These are phyloP conservation scores for Avena eriantha DNA, from an alignment of 176 grass and related monocot species.

Conservation along the genomic window DNA sequence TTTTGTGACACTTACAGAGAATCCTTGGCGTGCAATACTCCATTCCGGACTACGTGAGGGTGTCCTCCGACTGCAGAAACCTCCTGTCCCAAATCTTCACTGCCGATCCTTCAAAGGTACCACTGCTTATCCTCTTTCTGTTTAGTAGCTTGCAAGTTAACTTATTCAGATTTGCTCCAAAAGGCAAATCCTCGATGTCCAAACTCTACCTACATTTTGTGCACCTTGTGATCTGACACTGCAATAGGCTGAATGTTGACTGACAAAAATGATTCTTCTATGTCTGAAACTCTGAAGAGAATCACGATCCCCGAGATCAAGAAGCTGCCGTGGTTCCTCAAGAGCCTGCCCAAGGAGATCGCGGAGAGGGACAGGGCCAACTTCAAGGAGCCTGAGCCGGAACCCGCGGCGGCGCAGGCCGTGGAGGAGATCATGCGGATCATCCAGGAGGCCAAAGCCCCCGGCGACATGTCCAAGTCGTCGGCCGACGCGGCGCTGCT, in stretches of 20 bases:
- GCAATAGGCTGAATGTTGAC: background rate
- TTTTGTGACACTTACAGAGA: slow-evolving; percentile 55
- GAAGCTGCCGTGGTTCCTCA: slow-evolving; percentile 84
- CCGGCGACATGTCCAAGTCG: slow-evolving; percentile 48
- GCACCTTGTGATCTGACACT: background rate
- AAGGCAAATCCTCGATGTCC: slow-evolving; percentile 3
- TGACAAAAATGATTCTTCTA: slow-evolving; percentile 4
- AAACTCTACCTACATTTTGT: background rate
- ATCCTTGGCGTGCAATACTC: slow-evolving; percentile 91
- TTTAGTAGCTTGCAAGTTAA: background rate
- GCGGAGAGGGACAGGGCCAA: slow-evolving; percentile 68
- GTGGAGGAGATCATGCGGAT: slow-evolving; percentile 89
- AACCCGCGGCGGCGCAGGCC: slow-evolving; percentile 37
- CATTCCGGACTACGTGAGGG: slow-evolving; percentile 84
- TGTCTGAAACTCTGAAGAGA: slow-evolving; percentile 55
- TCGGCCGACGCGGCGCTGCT: slow-evolving; percentile 37
- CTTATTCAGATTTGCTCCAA: slow-evolving; percentile 27
- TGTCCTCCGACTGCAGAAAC: slow-evolving; percentile 73
- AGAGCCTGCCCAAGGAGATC: slow-evolving; percentile 83
- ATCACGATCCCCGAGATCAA: slow-evolving; percentile 96
- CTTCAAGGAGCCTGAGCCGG: slow-evolving; percentile 42
- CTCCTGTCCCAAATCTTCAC: slow-evolving; percentile 96
- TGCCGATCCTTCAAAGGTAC: slow-evolving; percentile 88
- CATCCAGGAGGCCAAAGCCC: slow-evolving; percentile 77
- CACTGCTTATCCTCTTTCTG: background rate